A percentile compares a stretch with the other conserved stretches of the same genome.
Conservation (phyloP, 2,329 filamentous ascomycete species). For the Huntiella bhutanensis region DNA sequence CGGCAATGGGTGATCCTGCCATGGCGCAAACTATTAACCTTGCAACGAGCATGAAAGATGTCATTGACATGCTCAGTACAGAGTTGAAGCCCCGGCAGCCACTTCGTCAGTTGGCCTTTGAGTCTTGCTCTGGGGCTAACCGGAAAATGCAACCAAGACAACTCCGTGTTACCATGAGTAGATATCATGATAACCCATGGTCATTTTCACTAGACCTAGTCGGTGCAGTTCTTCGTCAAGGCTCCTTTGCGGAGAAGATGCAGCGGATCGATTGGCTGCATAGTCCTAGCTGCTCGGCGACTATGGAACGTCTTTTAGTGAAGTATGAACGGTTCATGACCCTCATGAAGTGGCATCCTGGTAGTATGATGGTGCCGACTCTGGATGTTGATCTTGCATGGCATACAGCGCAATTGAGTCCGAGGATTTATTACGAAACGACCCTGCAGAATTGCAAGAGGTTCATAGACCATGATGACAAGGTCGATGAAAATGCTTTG, state of each 20-base stretch:
- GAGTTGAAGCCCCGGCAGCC: not conserved
- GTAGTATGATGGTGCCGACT: slow-evolving; percentile 43
- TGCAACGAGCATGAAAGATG: slow-evolving; percentile 22
- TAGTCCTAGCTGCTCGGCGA: slow-evolving; percentile 42
- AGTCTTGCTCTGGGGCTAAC: not conserved
- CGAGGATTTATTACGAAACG: slow-evolving; percentile 41
- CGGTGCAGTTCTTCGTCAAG: slow-evolving; percentile 47
- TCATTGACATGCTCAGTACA: not conserved
- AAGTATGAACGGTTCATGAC: slow-evolving; percentile 48
- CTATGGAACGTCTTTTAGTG: slow-evolving; percentile 41
- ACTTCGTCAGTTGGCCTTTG: no score
- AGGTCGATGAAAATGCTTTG: slow-evolving; percentile 50
- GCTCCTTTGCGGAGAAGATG: slow-evolving; percentile 55
- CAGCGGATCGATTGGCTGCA: slow-evolving; percentile 57
- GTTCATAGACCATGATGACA: slow-evolving; percentile 71
- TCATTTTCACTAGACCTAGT: slow-evolving; percentile 45
- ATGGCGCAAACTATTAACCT: slow-evolving; percentile 13
- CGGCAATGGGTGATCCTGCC: not conserved
- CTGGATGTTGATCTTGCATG: slow-evolving; percentile 58
- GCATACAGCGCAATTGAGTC: slow-evolving; percentile 64
- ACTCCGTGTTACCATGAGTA: slow-evolving; percentile 47
- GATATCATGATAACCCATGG: slow-evolving; percentile 51
- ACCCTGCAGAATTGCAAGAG: slow-evolving; percentile 27
- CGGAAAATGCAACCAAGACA: not conserved
- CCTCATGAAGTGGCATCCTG: slow-evolving; percentile 32